Percentiles rank a stretch among this genome's conserved stretches.
These are phyloP conservation scores for Hypoxylon sp. DNA, from an alignment of 2,329 filamentous ascomycete species.

Conservation along the genomic window DNA sequence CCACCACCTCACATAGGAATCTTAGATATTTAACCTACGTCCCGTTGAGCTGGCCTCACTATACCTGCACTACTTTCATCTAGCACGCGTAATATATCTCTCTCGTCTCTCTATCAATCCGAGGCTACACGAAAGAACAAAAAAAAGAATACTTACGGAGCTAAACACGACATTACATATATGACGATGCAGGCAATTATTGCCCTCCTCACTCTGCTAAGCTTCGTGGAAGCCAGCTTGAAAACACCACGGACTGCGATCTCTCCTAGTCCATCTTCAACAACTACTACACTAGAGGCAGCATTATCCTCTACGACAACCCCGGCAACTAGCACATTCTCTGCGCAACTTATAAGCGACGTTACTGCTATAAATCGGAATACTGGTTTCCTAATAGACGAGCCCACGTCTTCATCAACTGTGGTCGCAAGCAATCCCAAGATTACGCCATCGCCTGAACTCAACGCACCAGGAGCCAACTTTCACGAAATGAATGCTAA, in stretches of 20 bases:
- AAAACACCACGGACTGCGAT: constrained; percentile 41
- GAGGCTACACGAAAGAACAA: neutral
- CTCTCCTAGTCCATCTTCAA: constrained; percentile 15
- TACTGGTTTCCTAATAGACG: constrained; percentile 13
- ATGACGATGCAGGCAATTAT: constrained; percentile 34
- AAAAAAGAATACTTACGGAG: neutral
- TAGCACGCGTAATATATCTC: constrained; percentile 7
- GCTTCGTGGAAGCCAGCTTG: constrained; percentile 34
- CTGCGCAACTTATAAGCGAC: neutral
- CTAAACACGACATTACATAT: neutral
- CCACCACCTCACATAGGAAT: neutral
- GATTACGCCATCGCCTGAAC: constrained; percentile 43
- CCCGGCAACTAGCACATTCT: neutral
- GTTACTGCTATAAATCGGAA: constrained; percentile 3
- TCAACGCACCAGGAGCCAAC: constrained; percentile 43
- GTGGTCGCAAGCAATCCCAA: constrained; percentile 16
- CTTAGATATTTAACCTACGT: constrained; percentile 8
- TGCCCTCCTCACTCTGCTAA: constrained; percentile 27
- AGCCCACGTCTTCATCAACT: constrained; percentile 8
- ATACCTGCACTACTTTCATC: constrained; percentile 15
- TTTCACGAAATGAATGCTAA: constrained; percentile 43
- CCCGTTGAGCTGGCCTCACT: constrained; percentile 27
- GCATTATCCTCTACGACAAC: constrained; percentile 6
- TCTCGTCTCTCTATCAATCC: neutral
- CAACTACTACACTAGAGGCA: constrained; percentile 8